A percentile compares a stretch with the other conserved stretches of the same genome.
Evolutionary conservation across 2,329 filamentous ascomycete genomes (phyloP).

Genomic region (Epichloe coenophiala): DNA sequence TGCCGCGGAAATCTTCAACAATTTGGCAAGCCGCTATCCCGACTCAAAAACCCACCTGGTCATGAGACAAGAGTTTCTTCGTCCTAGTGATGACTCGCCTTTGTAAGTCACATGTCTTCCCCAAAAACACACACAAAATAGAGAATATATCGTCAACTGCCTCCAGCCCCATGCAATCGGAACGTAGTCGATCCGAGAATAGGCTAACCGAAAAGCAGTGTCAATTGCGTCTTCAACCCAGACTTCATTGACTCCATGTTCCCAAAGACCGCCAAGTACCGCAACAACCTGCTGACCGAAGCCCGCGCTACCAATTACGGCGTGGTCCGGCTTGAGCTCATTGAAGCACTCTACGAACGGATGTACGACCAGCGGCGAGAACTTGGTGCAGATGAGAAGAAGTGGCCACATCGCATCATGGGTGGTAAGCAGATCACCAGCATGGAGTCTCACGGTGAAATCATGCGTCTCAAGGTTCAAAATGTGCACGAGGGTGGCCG

Average conservation of each 20-base stretch:
- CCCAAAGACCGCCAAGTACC: slow-evolving; percentile 47
- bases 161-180: not conserved
- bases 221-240: slow-evolving; percentile 95
- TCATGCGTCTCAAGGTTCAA: slow-evolving; percentile 47
- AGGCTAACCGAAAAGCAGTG: slow-evolving; percentile 31
- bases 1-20: slow-evolving; percentile 89
- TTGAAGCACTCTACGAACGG: slow-evolving; percentile 76
- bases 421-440: slow-evolving; percentile 51
- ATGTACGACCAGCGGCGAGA: slow-evolving; percentile 76
- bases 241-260: slow-evolving; percentile 68
- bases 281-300: slow-evolving; percentile 45
- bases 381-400: slow-evolving; percentile 50
- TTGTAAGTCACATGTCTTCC: slow-evolving; percentile 48
- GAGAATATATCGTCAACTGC: not conserved
- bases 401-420: slow-evolving; percentile 75
- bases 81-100: slow-evolving; percentile 88
- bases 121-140: not conserved
- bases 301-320: slow-evolving; percentile 88
- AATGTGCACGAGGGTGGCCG: slow-evolving; percentile 26
- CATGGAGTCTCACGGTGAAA: slow-evolving; percentile 38
- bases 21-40: slow-evolving; percentile 69
- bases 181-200: not conserved
- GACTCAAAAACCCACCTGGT: slow-evolving; percentile 66
- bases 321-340: slow-evolving; percentile 79
- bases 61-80: slow-evolving; percentile 70